Evolutionary conservation across 768 basidiomycete species (phyloP).

Genomic region (Termitomyces sp.): DNA sequence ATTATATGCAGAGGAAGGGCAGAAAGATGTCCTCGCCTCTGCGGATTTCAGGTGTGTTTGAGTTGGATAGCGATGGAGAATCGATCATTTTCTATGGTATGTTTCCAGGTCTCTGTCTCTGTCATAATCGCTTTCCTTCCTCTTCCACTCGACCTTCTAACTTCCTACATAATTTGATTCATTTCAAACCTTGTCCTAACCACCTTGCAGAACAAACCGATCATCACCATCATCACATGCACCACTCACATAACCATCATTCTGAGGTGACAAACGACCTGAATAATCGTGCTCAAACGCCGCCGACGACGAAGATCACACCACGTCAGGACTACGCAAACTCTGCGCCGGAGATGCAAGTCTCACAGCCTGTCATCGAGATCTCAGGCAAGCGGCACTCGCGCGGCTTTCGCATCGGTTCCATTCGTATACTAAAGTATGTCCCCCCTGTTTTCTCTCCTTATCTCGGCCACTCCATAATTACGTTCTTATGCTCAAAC

Average conservation of each 20-base stretch:
- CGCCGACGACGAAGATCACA: neutral
- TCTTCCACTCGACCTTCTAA: too few relatives aligned
- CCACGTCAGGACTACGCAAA: neutral
- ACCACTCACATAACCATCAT: constrained; percentile 3
- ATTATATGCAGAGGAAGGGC: constrained; percentile 16
- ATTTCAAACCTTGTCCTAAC: neutral
- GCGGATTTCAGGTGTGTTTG: constrained; percentile 26
- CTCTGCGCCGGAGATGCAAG: neutral
- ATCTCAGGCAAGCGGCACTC: constrained; percentile 9
- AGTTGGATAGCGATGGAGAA: constrained; percentile 26
- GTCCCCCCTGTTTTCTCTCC: neutral
- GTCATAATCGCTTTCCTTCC: neutral
- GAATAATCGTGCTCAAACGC: neutral
- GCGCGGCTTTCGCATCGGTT: constrained; percentile 12
- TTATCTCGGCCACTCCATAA: neutral
- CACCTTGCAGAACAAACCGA: constrained; percentile 9
- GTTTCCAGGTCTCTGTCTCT: constrained; percentile 2
- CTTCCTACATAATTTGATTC: neutral
- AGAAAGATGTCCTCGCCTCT: constrained; percentile 26
- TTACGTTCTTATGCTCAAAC: constrained; percentile 2
- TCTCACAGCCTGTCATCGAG: constrained; percentile 6
- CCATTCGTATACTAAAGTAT: constrained; percentile 15
- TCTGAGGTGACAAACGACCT: constrained; percentile 1
- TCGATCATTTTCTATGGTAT: constrained; percentile 25
- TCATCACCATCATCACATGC: constrained; percentile 6